Base-by-base conservation (phyloP, 1,139 yeast species). In the Saccharomyces pastorianus region DNA sequence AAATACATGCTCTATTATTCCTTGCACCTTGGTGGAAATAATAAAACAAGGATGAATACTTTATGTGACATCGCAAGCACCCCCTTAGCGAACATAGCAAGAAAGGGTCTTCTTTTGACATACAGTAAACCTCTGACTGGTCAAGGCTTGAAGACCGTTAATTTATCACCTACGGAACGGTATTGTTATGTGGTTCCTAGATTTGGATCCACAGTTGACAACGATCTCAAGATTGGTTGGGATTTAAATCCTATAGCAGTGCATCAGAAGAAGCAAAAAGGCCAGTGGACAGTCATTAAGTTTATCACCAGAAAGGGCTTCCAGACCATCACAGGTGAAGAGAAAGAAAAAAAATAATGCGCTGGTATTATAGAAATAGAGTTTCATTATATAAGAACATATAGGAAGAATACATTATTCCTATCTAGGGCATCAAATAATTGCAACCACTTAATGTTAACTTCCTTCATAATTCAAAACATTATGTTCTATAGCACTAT, bases 161-260 rank as follows among this genome's bases (percentile, higher is more conserved):
- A 76, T 60, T 64, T 88, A 20, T 73, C 81, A 1, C 74, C 87
- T 0, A 80, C 82, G 1, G 84, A 82, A 61, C 74, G 97, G 61
- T 93, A 87, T 64, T 88, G 96, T 61, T 90, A 89, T 71, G 96
- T 91, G 26, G 85, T 90, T 49, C 98, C 98, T 0, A 73, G 96
- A 55, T 83, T 88, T 67, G 98, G 98, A 8, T 91, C 96, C 9
- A 79, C 84, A 6, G 76, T 85, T 47, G 95, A 96, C 3, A 79
- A 84, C 41, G 96, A 96, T 29, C 41, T 68, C 17, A 88, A 90
- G 26, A 78, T 87, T 28, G 96, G 96, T 9, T 91, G 96, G 96
- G 97, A 91, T 64, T 73, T 91, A 52, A 96, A 96, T 5, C 96
- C 89, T 1, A 74, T 84, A 28, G 85, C 88, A 66, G 95, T 90